These are phyloP conservation scores for Sporothrix phasma DNA, from an alignment of 2,329 filamentous ascomycete genomes.

Conservation along the genomic window DNA sequence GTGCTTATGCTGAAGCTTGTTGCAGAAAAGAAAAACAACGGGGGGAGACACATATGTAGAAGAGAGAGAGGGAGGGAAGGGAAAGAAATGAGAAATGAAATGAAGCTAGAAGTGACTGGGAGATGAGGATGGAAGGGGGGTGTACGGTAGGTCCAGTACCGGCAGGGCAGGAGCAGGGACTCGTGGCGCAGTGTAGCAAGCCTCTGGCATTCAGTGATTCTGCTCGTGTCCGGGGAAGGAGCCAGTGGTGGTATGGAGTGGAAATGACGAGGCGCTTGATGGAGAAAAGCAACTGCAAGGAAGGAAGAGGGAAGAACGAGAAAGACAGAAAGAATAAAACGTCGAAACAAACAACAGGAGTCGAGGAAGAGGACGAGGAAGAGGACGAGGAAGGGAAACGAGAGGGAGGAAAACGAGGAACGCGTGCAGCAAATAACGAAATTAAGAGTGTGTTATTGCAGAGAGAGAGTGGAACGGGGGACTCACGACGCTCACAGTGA, in stretches of 20 bases:
- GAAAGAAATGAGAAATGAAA: conserved; percentile 5
- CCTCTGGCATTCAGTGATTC: background rate
- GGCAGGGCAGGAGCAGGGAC: background rate
- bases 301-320: background rate
- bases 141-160: background rate
- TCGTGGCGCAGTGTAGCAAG: background rate
- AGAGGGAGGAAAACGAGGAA: background rate
- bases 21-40: conserved; percentile 1
- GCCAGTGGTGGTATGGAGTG: background rate
- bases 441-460: background rate
- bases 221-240: background rate
- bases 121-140: conserved; percentile 2
- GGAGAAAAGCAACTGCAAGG: background rate
- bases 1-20: conserved; percentile 2
- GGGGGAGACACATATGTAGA: background rate
- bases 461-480: background rate
- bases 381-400: background rate
- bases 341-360: background rate
- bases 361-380: too few relatives aligned
- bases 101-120: conserved; percentile 2
- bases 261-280: background rate
- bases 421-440: background rate
- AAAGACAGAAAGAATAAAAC: background rate
- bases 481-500: background rate
- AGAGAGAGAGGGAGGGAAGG: background rate